Evolutionary conservation across 2,329 filamentous ascomycete species (phyloP).

Genomic region (Calonectria ilicicola): DNA sequence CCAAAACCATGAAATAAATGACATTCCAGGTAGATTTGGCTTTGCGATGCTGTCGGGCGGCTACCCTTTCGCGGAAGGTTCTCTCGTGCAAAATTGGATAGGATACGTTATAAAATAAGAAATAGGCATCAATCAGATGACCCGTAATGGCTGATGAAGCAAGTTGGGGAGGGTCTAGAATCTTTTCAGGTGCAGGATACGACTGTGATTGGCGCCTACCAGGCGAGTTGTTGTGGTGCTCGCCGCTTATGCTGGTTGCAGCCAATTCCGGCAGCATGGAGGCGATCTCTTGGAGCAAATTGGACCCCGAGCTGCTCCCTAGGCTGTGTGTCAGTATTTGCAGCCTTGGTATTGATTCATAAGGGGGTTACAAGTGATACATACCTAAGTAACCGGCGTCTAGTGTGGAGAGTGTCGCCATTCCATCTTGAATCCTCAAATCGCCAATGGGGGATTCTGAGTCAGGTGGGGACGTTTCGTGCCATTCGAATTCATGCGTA

Average conservation of each 20-base stretch:
- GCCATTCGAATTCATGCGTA: slow-evolving; percentile 33
- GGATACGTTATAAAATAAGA: slow-evolving; percentile 53
- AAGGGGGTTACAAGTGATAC: not conserved
- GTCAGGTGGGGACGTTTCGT: slow-evolving; percentile 29
- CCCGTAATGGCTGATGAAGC: slow-evolving; percentile 28
- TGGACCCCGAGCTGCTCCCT: slow-evolving; percentile 45
- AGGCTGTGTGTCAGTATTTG: not conserved
- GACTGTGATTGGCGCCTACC: slow-evolving; percentile 1
- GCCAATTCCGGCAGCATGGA: slow-evolving; percentile 21
- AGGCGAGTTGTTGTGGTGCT: slow-evolving; percentile 11
- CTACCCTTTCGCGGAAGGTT: slow-evolving; percentile 48
- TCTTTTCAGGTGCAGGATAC: not conserved
- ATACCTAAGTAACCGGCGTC: slow-evolving; percentile 42
- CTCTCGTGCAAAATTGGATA: slow-evolving; percentile 58
- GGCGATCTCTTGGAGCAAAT: slow-evolving; percentile 40
- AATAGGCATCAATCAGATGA: slow-evolving; percentile 52
- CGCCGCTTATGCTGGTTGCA: not conserved
- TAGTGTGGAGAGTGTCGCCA: slow-evolving; percentile 37
- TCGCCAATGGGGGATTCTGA: slow-evolving; percentile 12
- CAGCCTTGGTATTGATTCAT: not conserved
- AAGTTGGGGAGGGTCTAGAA: slow-evolving; percentile 17
- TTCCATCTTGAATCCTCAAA: slow-evolving; percentile 37
- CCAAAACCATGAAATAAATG: slow-evolving; percentile 42
- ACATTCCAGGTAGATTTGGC: slow-evolving; percentile 31
- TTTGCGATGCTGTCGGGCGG: slow-evolving; percentile 9